A percentile compares a stretch with the other conserved stretches of the same genome.
Conservation (phyloP, 352 stramenopile species). For the Phytophthora sp. region DNA sequence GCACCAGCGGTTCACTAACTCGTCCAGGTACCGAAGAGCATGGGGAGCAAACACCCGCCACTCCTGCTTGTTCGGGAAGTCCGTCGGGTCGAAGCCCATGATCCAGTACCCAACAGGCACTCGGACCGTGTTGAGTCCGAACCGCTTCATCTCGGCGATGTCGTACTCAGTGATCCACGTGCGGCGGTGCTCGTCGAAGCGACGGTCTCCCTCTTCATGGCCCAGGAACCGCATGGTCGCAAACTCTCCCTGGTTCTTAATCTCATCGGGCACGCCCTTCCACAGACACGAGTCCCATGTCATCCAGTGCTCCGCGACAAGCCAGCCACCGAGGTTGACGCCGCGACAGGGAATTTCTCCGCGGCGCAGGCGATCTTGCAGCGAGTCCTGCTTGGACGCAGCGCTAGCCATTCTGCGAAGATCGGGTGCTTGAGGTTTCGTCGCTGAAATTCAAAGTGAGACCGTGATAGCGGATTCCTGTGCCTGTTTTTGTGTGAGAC, state of each 20-base stretch:
- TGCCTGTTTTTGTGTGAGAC: slow-evolving; percentile 16
- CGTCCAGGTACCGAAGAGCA: slow-evolving; percentile 55
- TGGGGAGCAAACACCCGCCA: slow-evolving; percentile 57
- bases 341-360: slow-evolving; percentile 60
- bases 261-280: slow-evolving; percentile 52
- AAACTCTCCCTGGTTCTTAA: slow-evolving; percentile 68
- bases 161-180: slow-evolving; percentile 81
- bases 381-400: slow-evolving; percentile 33
- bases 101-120: slow-evolving; percentile 88
- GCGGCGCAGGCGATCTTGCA: slow-evolving; percentile 67
- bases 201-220: slow-evolving; percentile 37
- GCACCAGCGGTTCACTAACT: slow-evolving; percentile 56
- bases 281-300: slow-evolving; percentile 64
- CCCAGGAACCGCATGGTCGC: slow-evolving; percentile 67
- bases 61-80: slow-evolving; percentile 47
- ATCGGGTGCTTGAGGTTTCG: not conserved
- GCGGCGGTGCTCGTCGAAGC: slow-evolving; percentile 57
- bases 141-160: slow-evolving; percentile 64
- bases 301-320: slow-evolving; percentile 87
- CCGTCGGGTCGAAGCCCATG: slow-evolving; percentile 67
- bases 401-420: slow-evolving; percentile 20
- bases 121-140: slow-evolving; percentile 83
- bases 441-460: slow-evolving; percentile 21
- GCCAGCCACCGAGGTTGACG: slow-evolving; percentile 82
- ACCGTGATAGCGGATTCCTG: slow-evolving; percentile 10